Conservation (phyloP, 768 basidiomycete species). For the Hypholoma sublateritium region DNA sequence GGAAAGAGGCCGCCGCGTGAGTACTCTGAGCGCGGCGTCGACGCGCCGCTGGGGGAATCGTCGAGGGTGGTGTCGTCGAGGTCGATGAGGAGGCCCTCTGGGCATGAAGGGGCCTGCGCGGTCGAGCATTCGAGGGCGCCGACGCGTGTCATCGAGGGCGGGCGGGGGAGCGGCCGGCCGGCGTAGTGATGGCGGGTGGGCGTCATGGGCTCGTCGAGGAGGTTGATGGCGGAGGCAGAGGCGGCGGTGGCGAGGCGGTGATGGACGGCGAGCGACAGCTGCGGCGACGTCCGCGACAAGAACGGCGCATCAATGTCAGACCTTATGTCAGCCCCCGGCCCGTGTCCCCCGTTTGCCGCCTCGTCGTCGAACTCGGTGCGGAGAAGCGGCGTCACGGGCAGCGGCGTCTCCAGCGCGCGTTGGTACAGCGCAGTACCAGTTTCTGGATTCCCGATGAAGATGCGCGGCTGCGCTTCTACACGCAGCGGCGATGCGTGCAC, state of each 20-base stretch:
- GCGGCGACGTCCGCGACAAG: conserved; percentile 1
- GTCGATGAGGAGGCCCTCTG: conserved; percentile 59
- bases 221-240: conserved; percentile 1
- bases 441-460: conserved; percentile 11
- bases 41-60: conserved; percentile 21
- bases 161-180: conserved; percentile 56
- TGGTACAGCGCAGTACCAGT: conserved; percentile 26
- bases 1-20: conserved; percentile 8
- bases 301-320: conserved; percentile 6
- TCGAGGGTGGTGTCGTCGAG: conserved; percentile 42
- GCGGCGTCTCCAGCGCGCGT: conserved; percentile 34
- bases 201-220: conserved; percentile 24
- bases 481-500: conserved; percentile 31
- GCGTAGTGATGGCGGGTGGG: conserved; percentile 46
- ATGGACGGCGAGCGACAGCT: background rate
- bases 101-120: conserved; percentile 24
- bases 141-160: conserved; percentile 26
- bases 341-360: background rate
- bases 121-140: background rate
- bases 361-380: conserved; percentile 10
- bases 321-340: background rate
- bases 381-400: conserved; percentile 37
- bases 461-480: conserved; percentile 18
- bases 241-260: conserved; percentile 5
- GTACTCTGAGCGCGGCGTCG: conserved; percentile 17